These are phyloP conservation scores for Brettanomyces anomalus DNA, from an alignment of 805 yeast species.

Conservation along the genomic window DNA sequence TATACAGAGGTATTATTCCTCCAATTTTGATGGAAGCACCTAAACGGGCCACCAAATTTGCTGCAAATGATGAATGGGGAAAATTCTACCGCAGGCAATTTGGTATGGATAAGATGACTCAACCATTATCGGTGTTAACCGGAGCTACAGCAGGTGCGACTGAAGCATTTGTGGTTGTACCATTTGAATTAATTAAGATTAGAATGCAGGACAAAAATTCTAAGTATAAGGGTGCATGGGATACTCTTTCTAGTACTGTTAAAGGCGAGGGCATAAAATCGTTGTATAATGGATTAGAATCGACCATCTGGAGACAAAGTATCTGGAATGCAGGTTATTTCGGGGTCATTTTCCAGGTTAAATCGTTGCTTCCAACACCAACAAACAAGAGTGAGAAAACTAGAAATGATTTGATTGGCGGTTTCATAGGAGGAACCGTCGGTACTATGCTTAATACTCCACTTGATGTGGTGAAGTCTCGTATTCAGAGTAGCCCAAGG, in stretches of 20 bases:
- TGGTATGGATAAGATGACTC: constrained; percentile 63
- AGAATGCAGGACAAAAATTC: constrained; percentile 86
- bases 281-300: constrained; percentile 88
- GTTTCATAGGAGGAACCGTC: constrained; percentile 92
- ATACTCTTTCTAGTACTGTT: constrained; percentile 67
- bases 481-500: constrained; percentile 73
- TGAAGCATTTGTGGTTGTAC: constrained; percentile 94
- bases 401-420: constrained; percentile 79
- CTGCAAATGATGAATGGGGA: constrained; percentile 97
- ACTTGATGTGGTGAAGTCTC: constrained; percentile 92
- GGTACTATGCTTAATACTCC: constrained; percentile 97
- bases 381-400: constrained; percentile 65
- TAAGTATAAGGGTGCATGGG: constrained; percentile 74
- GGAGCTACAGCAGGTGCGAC: constrained; percentile 99
- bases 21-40: constrained; percentile 99
- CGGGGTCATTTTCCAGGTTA: constrained; percentile 86
- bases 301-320: constrained; percentile 95
- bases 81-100: constrained; percentile 65
- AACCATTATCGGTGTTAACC: constrained; percentile 76
- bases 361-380: constrained; percentile 71
- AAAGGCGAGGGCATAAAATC: constrained; percentile 72
- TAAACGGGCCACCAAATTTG: constrained; percentile 96
- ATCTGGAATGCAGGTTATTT: constrained; percentile 98
- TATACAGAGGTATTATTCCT: constrained; percentile 91
- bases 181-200: constrained; percentile 93